Percentiles rank a stretch among this genome's conserved stretches.
These are phyloP conservation scores for Coemansia sp. DNA, from an alignment of 192 early-diverging fungal genomes.

Conservation along the genomic window DNA sequence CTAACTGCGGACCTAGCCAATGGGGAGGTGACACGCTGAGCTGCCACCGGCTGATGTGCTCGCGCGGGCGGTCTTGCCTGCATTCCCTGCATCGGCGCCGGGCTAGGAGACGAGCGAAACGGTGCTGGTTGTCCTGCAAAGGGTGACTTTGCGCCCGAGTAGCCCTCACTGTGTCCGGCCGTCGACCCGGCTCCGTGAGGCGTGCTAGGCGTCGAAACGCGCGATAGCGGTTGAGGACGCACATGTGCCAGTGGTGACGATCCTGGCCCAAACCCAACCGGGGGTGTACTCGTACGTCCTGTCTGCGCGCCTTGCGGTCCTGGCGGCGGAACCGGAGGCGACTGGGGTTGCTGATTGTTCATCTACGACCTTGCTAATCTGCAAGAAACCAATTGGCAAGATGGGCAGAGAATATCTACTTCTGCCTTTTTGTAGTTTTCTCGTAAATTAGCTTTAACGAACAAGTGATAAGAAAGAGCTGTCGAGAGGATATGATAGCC, in stretches of 20 bases:
- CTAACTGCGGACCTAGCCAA: conserved; percentile 23
- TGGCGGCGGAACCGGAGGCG: conserved; percentile 28
- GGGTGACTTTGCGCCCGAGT: conserved; percentile 21
- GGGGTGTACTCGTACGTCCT: conserved; percentile 31
- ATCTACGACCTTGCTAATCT: conserved; percentile 11
- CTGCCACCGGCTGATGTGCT: conserved; percentile 10
- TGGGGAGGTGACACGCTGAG: conserved; percentile 41
- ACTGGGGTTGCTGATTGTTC: conserved; percentile 29
- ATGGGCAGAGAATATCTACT: not conserved
- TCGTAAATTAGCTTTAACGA: not conserved
- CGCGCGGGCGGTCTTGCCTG: conserved; percentile 4
- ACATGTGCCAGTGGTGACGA: conserved; percentile 50
- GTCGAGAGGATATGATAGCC: not conserved
- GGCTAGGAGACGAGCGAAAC: conserved; percentile 23
- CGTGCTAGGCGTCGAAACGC: conserved; percentile 37
- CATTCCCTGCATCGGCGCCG: conserved; percentile 12
- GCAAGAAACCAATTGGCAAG: conserved; percentile 2
- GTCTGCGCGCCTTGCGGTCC: conserved; percentile 16
- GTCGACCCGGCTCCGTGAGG: conserved; percentile 8
- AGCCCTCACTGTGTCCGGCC: conserved; percentile 13
- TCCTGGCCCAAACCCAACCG: conserved; percentile 50
- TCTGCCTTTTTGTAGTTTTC: not conserved
- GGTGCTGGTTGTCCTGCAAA: conserved; percentile 45
- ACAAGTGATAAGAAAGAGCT: not conserved
- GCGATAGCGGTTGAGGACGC: conserved; percentile 41